Percentiles rank a stretch among this genome's conserved stretches.
phyloP scores from a whole-genome alignment of 192 early-diverging fungal species.

The Bifiguratus adelaidae region DNA sequence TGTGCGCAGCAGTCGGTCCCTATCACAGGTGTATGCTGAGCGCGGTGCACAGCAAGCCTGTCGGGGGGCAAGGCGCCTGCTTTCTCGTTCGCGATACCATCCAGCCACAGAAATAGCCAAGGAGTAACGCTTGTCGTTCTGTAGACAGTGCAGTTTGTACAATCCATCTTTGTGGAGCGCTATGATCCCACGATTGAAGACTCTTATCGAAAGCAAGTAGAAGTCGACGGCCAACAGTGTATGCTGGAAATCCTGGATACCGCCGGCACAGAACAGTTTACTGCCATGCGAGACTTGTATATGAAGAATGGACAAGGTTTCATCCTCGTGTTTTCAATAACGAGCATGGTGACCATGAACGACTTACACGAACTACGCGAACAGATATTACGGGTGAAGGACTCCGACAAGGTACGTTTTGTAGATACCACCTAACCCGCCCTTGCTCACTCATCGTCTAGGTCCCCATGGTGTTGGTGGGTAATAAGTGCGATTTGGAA shows the following conservation, averaged over 20 bases:
- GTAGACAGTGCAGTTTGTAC: constrained; percentile 83
- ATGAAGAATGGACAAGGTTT: constrained; percentile 91
- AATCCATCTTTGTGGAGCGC: constrained; percentile 83
- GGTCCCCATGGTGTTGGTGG: constrained; percentile 84
- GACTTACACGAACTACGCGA: constrained; percentile 62
- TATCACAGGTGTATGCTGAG: neutral
- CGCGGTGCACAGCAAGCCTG: neutral
- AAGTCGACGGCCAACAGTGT: constrained; percentile 70
- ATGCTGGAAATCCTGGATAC: constrained; percentile 89
- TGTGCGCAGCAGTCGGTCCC: constrained; percentile 26
- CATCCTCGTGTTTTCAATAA: constrained; percentile 77
- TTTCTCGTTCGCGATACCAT: neutral
- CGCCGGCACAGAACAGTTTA: constrained; percentile 61
- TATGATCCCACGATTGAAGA: constrained; percentile 96
- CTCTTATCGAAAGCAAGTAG: constrained; percentile 78
- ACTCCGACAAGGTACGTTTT: constrained; percentile 43
- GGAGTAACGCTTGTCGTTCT: neutral
- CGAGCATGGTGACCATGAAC: constrained; percentile 56
- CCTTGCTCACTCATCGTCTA: constrained; percentile 20
- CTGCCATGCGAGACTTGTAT: constrained; percentile 59
- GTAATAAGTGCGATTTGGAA: constrained; percentile 89
- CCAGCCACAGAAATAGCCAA: neutral
- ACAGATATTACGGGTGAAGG: constrained; percentile 77
- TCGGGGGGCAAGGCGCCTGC: neutral
- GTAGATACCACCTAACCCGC: neutral